These are phyloP conservation scores for Cardamine chenopodiifolia DNA, from an alignment of 345 rosid genomes.

Conservation along the genomic window DNA sequence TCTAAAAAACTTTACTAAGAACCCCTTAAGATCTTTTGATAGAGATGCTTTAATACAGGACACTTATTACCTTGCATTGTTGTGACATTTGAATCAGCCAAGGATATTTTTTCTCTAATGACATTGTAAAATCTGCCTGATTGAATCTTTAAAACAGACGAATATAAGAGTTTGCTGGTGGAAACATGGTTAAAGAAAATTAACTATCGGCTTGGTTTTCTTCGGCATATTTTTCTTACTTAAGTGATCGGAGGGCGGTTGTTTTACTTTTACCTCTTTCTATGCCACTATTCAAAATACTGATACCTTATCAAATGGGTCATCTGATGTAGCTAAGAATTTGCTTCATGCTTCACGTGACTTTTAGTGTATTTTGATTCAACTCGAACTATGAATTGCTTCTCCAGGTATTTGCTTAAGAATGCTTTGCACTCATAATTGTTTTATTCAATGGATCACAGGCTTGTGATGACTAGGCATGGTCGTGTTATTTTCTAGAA, in stretches of 20 bases:
- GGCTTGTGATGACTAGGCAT: not conserved
- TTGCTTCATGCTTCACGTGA: constrained; percentile 91
- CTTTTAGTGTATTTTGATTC: constrained; percentile 93
- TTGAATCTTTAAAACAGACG: not conserved
- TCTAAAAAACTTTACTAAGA: no score
- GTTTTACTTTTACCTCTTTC: not conserved
- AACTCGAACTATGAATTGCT: constrained; percentile 94
- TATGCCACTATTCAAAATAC: not conserved
- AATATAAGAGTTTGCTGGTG: constrained; percentile 12
- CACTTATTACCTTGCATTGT: not conserved
- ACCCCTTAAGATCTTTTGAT: no score
- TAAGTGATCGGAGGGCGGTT: no score
- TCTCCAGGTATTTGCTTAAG: constrained; percentile 74
- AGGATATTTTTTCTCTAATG: not conserved
- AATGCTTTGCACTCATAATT: constrained; percentile 17
- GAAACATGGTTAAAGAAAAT: constrained; percentile 6
- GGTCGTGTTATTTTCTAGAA: not conserved
- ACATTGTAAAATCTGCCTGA: not conserved
- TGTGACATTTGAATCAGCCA: not conserved
- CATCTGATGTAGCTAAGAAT: constrained; percentile 73
- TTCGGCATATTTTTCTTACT: no score
- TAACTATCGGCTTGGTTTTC: not conserved
- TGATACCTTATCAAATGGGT: constrained; percentile 51
- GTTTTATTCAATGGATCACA: not conserved
- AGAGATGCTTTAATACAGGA: no score